These are phyloP conservation scores for Isatis lusitanica DNA, from an alignment of 441 rosid genomes.

Conservation along the genomic window DNA sequence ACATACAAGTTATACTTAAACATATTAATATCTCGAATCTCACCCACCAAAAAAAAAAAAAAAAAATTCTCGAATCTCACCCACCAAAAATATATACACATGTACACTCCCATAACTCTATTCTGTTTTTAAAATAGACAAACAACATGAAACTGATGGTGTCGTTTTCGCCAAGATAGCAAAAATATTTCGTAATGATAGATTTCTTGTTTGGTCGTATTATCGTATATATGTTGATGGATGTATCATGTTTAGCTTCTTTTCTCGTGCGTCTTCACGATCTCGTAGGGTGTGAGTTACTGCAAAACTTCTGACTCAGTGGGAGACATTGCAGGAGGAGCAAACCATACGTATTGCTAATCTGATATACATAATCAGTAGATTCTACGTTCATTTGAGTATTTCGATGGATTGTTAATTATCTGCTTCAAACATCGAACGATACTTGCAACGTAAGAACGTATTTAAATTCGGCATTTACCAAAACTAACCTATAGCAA, in stretches of 20 bases:
- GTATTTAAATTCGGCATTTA: not conserved
- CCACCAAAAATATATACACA: no score
- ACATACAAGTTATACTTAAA: not conserved
- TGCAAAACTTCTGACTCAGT: not conserved
- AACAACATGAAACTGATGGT: not conserved
- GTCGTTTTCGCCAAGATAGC: slow-evolving; percentile 26
- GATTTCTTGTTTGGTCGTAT: slow-evolving; percentile 6
- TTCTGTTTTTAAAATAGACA: not conserved
- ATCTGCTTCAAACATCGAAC: no score
- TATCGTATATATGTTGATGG: slow-evolving; percentile 19
- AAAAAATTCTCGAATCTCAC: no score
- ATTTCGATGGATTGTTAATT: no score
- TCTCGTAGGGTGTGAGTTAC: not conserved
- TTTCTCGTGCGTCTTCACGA: not conserved
- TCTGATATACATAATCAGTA: not conserved
- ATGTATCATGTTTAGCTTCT: slow-evolving; percentile 5
- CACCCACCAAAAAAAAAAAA: no score
- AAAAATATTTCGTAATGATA: slow-evolving; percentile 18
- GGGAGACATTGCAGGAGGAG: not conserved
- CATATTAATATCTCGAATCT: not conserved
- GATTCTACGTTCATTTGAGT: not conserved
- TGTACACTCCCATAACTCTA: not conserved
- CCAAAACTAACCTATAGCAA: not conserved
- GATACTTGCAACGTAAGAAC: no score
- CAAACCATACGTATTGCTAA: slow-evolving; percentile 3